Evolutionary conservation across 352 stramenopile genomes (phyloP), one percentile per base, ranked within the genome.

Genomic region (Globisporangium orthogonon): DNA sequence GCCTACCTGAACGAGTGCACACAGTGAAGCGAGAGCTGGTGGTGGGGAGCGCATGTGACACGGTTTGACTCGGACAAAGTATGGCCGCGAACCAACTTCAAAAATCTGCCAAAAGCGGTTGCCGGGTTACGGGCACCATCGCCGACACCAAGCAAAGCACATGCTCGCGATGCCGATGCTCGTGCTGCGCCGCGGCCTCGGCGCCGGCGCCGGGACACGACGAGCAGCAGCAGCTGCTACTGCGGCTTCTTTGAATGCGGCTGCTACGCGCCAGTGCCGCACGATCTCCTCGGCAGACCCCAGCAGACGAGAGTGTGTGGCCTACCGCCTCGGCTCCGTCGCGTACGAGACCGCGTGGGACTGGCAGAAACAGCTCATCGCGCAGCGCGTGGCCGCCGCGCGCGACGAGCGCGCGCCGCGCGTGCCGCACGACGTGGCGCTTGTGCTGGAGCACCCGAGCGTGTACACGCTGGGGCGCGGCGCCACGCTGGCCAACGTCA

Each of bases 381-480:
- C 89, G 63, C 67, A 86, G 66, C 85, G 85, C 54, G 83, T 94
- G 51, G 46, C 66, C 18, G 72, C 78, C 9, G 61, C 78, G 46
- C 75, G 77, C 7, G 37, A 41, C n/a, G 67, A 73, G 46, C 68
- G 69, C 9, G 18, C 57, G 14, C 14, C 86, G 63, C 61, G 92
- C 63, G 63, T 96, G 44, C n/a, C 4, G 90, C 65, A 89, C 76
- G 61, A 97, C 70, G 72, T 95, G 76, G 48, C 83, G 68, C 68
- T 85, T 70, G 78, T 99, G 89, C 76, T 99, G 62, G 44, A 98
- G 71, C 71, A 98, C 59, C 61, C 98, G 33, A 98, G 79, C 30
- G 96, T 99, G 68, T 98, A 99, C 48, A 99, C 95, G 31, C 90
- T 96, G 44, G 90, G 73, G 56, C 98, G 96, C 58, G 98, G 87